Base-by-base conservation (phyloP, 495 filamentous ascomycete species). In the Hypoxylon intermedium region DNA sequence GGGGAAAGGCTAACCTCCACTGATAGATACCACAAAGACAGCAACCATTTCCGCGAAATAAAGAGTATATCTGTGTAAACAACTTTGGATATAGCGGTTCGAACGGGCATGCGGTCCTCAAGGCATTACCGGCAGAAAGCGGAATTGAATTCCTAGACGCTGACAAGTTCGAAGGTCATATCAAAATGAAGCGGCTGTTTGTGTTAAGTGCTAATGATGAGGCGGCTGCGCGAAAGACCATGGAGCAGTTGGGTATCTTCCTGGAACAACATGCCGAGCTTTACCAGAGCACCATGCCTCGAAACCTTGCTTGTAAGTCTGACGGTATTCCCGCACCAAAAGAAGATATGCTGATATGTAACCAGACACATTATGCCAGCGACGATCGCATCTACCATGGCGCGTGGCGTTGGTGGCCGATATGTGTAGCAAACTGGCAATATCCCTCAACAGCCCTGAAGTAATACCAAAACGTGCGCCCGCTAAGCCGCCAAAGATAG, bases 261-360 rank as follows among this genome's bases (percentile, higher is more conserved):
- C 69, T 78, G 12, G 77, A 79, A 50, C 77, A 80, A 51, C 64
- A 76, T 7, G 75, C 77, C 0, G 77, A 80, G 58, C 73, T 79
- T 46, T 80, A 78, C 63, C 74, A 77, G 33, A 68, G 64, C 36
- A 73, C 74, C 38, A 69, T 77, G 30, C 68, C 69, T 34, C 68
- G 68, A 37, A 77, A 77, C 56, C 23, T 77, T 18, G 70, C 73
- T 5, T 77, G 62, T 65, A 37, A 56, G 55, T 37, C 37, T 21
- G 15, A 53, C 42, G n/a, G 7, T 21, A 46, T 3, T 9, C 13
- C 2, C 3, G 33, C 9, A 2, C 6, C 21, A 18, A 21, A 34
- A 51, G 15, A 9, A 20, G 3, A 15, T 6, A 24, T 19, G 2
- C 46, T 60, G 9, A 60, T 12, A 5, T 24, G 7, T 5, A 34